Conservation (phyloP, 2,329 filamentous ascomycete genomes). For the Furcasterigmium sp. region DNA sequence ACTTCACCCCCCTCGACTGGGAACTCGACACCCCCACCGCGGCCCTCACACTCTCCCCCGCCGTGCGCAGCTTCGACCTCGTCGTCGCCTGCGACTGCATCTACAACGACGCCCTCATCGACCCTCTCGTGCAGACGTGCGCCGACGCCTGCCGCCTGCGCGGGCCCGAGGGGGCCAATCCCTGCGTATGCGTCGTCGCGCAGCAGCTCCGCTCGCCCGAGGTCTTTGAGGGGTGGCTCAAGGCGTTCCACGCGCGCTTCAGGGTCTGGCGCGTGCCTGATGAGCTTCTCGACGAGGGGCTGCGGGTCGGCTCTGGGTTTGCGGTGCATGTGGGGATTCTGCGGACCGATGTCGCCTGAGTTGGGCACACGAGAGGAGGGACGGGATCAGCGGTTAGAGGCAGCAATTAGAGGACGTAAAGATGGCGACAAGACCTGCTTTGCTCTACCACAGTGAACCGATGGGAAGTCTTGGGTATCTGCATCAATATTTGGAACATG, state of each 20-base stretch:
- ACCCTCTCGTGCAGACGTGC: slow-evolving; percentile 78
- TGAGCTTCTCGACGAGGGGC: slow-evolving; percentile 47
- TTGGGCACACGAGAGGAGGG: no score
- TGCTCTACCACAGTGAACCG: no score
- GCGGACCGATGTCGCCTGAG: slow-evolving; percentile 17
- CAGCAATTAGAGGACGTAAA: no score
- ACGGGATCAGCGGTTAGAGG: no score
- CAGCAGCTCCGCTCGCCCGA: slow-evolving; percentile 84
- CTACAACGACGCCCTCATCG: slow-evolving; percentile 84
- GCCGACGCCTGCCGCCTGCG: slow-evolving; percentile 62
- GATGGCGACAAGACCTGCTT: no score
- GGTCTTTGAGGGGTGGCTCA: slow-evolving; percentile 79
- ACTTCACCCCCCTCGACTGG: slow-evolving; percentile 73
- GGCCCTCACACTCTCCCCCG: slow-evolving; percentile 28
- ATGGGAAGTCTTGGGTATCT: no score
- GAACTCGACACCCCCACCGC: slow-evolving; percentile 56
- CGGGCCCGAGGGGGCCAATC: slow-evolving; percentile 17
- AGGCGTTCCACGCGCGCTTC: slow-evolving; percentile 61
- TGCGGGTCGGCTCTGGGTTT: slow-evolving; percentile 67
- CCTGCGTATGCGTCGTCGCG: slow-evolving; percentile 74
- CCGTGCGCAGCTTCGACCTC: slow-evolving; percentile 54
- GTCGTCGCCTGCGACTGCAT: slow-evolving; percentile 90
- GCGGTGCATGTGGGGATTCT: slow-evolving; percentile 75
- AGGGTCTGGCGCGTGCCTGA: slow-evolving; percentile 72
- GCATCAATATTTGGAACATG: not conserved